Base-by-base conservation (phyloP, 331 rosid genomes). In the Rosa hybrid region DNA sequence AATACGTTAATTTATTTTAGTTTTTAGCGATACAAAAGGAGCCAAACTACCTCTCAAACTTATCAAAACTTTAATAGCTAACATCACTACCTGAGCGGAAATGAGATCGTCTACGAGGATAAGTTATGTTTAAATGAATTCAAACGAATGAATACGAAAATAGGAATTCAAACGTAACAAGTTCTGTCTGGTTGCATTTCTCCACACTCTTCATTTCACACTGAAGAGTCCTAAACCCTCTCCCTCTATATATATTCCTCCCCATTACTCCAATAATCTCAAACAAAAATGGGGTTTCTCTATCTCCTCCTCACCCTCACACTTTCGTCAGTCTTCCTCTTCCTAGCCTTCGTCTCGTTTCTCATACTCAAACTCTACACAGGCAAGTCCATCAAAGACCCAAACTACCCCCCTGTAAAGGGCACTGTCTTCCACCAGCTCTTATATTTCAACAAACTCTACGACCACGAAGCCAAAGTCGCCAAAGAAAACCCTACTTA, bases 341-440 rank as follows among this genome's bases (percentile, higher is more conserved):
- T 84, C 59, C 38, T 88, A 0, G 18, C 11, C 64, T 39, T 90
- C 21, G 11, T 30, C 23, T 80, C 74, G 16, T 53, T 87, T 72
- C 62, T 88, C 79, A 64, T 75, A 51, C 74, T 86, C 9, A 63
- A 25, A 27, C 73, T 84, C 59, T 68, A 67, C 83, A 42, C 21
- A 7, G 90, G 94, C 77, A 90, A 89, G 76, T 92, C 95, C 78
- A 81, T 89, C 65, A 80, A 72, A 9, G 65, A 88, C 82, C 77
- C 87, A 23, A 63, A 72, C 20, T 89, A 86, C 81, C 84, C 94
- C 3, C 91, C 92, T 0, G 86, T 86, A 9, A 50, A 87, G 76
- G 97, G 96, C 81, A 90, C 91, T 12, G 74, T 81, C 12, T 89
- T 89, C 17, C 6, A 75, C 80, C 88, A 80, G 72, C 77, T 88